phyloP scores from a whole-genome alignment of 2,329 filamentous ascomycete species.

The Colletotrichum agaves region DNA sequence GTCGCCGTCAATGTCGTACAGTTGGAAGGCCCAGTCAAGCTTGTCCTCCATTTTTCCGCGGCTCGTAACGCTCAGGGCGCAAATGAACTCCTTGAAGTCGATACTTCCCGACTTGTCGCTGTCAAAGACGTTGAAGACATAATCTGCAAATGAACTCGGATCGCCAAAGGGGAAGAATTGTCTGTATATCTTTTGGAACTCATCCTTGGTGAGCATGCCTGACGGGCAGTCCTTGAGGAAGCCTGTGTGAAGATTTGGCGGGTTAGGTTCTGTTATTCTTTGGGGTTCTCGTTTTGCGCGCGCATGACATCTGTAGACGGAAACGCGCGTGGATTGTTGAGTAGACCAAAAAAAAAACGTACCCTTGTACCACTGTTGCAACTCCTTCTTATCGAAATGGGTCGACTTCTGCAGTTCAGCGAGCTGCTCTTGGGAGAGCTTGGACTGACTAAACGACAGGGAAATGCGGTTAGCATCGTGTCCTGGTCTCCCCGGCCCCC shows the following conservation, averaged over 20 bases:
- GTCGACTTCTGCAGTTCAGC: constrained; percentile 95
- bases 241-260: constrained; percentile 67
- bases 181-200: constrained; percentile 99
- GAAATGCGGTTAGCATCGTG: not conserved
- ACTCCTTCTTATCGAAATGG: constrained; percentile 99
- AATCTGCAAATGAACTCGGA: constrained; percentile 96
- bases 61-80: constrained; percentile 94
- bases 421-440: constrained; percentile 96
- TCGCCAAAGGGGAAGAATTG: constrained; percentile 99
- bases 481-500: too few species aligned
- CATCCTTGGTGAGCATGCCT: constrained; percentile 95
- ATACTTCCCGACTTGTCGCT: constrained; percentile 97
- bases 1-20: constrained; percentile 99
- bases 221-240: constrained; percentile 99
- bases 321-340: too few species aligned
- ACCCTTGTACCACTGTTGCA: constrained; percentile 99
- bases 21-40: constrained; percentile 98
- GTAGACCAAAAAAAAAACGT: constrained; percentile 45
- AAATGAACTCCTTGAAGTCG: constrained; percentile 99
- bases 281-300: not conserved
- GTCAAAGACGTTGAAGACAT: constrained; percentile 99
- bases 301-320: not conserved
- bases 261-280: too few species aligned
- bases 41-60: constrained; percentile 99
- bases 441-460: constrained; percentile 84